phyloP scores from a whole-genome alignment of 2,329 filamentous ascomycete genomes.

The Zymoseptoria ardabiliae region DNA sequence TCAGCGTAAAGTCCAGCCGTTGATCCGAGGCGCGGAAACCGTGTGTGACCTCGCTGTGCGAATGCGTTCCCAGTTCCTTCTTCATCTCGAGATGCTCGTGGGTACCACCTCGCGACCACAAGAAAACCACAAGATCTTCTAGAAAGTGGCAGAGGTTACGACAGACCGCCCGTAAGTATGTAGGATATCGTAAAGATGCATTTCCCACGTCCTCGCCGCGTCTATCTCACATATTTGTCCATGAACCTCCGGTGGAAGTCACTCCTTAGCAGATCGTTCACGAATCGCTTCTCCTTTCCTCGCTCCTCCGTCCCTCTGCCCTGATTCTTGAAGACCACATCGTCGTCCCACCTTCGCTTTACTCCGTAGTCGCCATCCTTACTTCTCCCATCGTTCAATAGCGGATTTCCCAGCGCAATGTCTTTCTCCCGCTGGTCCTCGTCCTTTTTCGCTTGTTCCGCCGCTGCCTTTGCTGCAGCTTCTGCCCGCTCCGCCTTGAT shows the following conservation, averaged over 20 bases:
- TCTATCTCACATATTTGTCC: constrained; percentile 40
- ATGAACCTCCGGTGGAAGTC: constrained; percentile 99
- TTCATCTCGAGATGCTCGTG: neutral
- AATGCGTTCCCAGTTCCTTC: neutral
- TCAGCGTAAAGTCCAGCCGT: neutral
- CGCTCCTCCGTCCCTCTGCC: constrained; percentile 89
- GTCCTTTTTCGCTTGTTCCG: constrained; percentile 70
- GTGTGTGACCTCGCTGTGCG: neutral
- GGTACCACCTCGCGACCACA: too few species aligned
- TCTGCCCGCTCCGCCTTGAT: constrained; percentile 82
- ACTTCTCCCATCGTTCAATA: constrained; percentile 58
- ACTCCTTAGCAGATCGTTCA: constrained; percentile 88
- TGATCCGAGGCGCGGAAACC: neutral
- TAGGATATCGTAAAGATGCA: too few species aligned
- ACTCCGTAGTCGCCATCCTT: constrained; percentile 71
- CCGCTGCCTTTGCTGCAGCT: constrained; percentile 74
- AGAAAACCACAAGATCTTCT: too few species aligned
- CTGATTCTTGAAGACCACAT: constrained; percentile 99
- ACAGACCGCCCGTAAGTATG: too few species aligned
- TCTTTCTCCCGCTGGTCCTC: constrained; percentile 77
- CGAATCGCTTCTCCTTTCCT: constrained; percentile 66
- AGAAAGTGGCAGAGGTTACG: too few species aligned
- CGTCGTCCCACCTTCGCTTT: constrained; percentile 93
- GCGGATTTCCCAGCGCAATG: constrained; percentile 84
- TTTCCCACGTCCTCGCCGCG: neutral